These are phyloP conservation scores for Dittrichia graveolens DNA, from an alignment of 129 eudicot genomes.

Conservation along the genomic window DNA sequence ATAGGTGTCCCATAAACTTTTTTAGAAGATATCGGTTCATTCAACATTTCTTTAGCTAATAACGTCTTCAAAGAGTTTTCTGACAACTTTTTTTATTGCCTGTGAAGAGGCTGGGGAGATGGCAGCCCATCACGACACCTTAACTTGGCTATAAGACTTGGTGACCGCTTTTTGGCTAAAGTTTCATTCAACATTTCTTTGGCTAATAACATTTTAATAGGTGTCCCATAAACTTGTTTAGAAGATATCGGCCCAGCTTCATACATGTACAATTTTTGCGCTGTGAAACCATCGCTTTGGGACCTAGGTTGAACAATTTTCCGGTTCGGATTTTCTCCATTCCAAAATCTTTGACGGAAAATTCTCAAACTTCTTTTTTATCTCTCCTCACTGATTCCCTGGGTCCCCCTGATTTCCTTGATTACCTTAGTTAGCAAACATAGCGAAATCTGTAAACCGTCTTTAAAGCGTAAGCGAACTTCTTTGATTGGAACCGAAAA, in stretches of 20 bases:
- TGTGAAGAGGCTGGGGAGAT: slow-evolving; percentile 51
- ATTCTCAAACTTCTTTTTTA: too few species aligned
- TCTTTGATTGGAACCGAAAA: too few species aligned
- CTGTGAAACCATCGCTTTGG: slow-evolving; percentile 32
- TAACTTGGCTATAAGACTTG: slow-evolving; percentile 71
- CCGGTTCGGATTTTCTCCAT: slow-evolving; percentile 33
- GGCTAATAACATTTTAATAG: slow-evolving; percentile 74
- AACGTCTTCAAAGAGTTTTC: slow-evolving; percentile 68
- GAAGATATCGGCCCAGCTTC: slow-evolving; percentile 46
- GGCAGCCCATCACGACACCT: slow-evolving; percentile 89
- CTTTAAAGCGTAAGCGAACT: too few species aligned
- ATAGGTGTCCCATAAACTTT: slow-evolving; percentile 57
- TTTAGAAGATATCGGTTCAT: too few species aligned
- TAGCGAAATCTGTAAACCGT: too few species aligned
- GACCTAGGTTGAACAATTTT: slow-evolving; percentile 42
- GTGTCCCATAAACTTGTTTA: slow-evolving; percentile 47
- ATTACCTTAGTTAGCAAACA: too few species aligned
- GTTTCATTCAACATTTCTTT: slow-evolving; percentile 74
- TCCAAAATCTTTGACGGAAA: too few species aligned
- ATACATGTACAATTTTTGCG: slow-evolving; percentile 45
- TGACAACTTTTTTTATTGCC: slow-evolving; percentile 44
- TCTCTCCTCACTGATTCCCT: too few species aligned
- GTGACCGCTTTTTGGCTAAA: slow-evolving; percentile 54
- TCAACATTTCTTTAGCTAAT: slow-evolving; percentile 75
- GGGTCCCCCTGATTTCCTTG: too few species aligned